Base-by-base conservation (phyloP, 225 moss, liverwort and hornwort genomes). In the Lunularia cruciata region DNA sequence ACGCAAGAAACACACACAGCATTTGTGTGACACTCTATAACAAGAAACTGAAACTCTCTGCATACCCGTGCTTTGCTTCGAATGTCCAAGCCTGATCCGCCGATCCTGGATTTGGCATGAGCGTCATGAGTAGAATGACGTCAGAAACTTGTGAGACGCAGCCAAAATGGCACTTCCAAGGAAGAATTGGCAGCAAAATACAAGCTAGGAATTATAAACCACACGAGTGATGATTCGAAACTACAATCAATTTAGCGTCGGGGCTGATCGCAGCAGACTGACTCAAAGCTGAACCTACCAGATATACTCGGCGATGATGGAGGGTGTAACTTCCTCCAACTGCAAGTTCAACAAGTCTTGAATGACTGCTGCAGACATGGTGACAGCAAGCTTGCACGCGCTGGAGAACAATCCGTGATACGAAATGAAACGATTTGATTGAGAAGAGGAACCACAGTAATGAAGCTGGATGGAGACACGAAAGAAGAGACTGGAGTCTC, bases 251-350 rank as follows among this genome's bases (percentile, higher is more conserved):
- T n/a, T n/a, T n/a, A n/a, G n/a, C n/a, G n/a, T n/a, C n/a, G n/a
- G n/a, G n/a, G n/a, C n/a, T n/a, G n/a, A n/a, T n/a, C n/a, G n/a
- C n/a, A 51, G 35, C 0, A 52, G 26, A 27, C 57, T 6, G n/a
- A 39, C 10, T 35, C 15, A 43, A 43, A 36, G 0, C n/a, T 16
- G 13, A 6, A 57, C 55, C 7, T 27, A 77, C 81, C 81, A 82
- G 16, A 82, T 77, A 47, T 82, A 82, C 30, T 82, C 81, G 3
- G 74, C 81, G 77, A 82, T 82, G 71, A 82, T 18, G 66, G 76
- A 59, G 1, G 43, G 9, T 36, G 77, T 77, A 35, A 61, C 66
- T 64, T 74, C 81, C 30, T 70, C 68, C 52, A 77, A 8, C 22
- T 70, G 60, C 81, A 81, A 67, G 47, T 81, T 71, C 54, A 77